Base-by-base conservation (phyloP, 495 filamentous ascomycete genomes). In the Aeminium ludgeri region DNA sequence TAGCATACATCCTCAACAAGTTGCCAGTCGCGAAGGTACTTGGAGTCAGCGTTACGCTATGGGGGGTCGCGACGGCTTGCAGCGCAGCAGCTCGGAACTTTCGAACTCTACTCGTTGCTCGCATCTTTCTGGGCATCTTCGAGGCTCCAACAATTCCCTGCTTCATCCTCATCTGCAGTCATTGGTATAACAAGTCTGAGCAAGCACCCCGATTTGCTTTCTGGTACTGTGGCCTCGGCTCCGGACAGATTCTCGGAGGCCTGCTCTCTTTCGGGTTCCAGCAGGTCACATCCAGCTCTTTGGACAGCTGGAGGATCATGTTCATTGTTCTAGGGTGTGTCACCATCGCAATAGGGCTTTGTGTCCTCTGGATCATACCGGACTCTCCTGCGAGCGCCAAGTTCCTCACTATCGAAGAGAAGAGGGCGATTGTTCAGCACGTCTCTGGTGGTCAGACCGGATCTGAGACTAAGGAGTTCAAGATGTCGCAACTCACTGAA, bases 201-300 rank as follows among this genome's bases (percentile, higher is more conserved):
- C 68, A 76, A 43, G 70, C 73, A 0, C 58, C 72, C 1, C 61
- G 78, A 11, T 75, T 78, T 16, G 69, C 67, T 3, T 61, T 73
- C 11, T 82, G 77, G 77, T 82, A 77, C 52, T 66, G 65, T 17
- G 76, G 73, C 4, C 65, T 78, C 25, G 78, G 75, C 0, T 41
- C 68, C 8, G 77, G 71, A 1, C 77, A 76, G 37, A 78, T 80
- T 11, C 39, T 75, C 33, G 77, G 75, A 0, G 69, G 73, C 1
- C 44, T 74, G 10, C 51, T 80, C 12, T 77, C 72, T 0, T 80
- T 67, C 30, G 74, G 59, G 12, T 74, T 74, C 45, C 76, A 79
- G 55, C 67, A 75, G 38, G 60, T 75, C 6, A 47, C 54, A 6
- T 6, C 12, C 18, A 49, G 54, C 31, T 17, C 46, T 2, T 59